Conservation (phyloP, 441 rosid genomes). For the Adansonia gregorii region DNA sequence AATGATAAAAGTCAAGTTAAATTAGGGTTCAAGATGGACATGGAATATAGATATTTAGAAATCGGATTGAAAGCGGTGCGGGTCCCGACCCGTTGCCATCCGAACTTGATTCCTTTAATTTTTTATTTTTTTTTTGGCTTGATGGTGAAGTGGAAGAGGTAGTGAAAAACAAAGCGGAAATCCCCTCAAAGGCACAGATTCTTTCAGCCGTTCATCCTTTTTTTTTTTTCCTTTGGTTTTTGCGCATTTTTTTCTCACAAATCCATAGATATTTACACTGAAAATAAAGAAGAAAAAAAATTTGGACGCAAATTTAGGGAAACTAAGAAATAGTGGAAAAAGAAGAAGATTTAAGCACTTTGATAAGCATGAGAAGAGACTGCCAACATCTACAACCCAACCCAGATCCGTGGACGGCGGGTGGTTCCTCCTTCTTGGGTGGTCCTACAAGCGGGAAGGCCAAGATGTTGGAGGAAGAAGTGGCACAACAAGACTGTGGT, state of each 20-base stretch:
- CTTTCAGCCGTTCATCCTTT: slow-evolving; percentile 38
- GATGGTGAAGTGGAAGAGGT: slow-evolving; percentile 43
- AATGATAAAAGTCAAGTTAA: too few species aligned
- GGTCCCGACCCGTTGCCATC: too few species aligned
- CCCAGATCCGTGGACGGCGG: slow-evolving; percentile 22
- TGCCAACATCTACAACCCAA: slow-evolving; percentile 41
- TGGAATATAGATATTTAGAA: too few species aligned
- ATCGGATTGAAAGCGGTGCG: too few species aligned
- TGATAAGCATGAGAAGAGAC: slow-evolving; percentile 52
- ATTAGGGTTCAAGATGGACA: too few species aligned
- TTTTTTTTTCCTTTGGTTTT: slow-evolving; percentile 26
- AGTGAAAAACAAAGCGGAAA: slow-evolving; percentile 47
- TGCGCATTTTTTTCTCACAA: slow-evolving; percentile 24
- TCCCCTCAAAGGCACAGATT: slow-evolving; percentile 48
- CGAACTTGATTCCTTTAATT: not conserved
- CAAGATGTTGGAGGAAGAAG: slow-evolving; percentile 47
- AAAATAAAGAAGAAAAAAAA: not conserved
- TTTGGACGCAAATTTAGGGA: slow-evolving; percentile 2
- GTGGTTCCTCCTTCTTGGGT: slow-evolving; percentile 17
- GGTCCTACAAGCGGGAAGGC: slow-evolving; percentile 34
- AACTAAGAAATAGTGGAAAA: not conserved
- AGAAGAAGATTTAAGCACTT: not conserved
- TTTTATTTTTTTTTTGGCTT: not conserved
- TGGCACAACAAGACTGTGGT: slow-evolving; percentile 48
- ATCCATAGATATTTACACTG: slow-evolving; percentile 24